Evolutionary conservation across 495 filamentous ascomycete genomes (phyloP).

Genomic region (Lasiosphaeris hirsuta): DNA sequence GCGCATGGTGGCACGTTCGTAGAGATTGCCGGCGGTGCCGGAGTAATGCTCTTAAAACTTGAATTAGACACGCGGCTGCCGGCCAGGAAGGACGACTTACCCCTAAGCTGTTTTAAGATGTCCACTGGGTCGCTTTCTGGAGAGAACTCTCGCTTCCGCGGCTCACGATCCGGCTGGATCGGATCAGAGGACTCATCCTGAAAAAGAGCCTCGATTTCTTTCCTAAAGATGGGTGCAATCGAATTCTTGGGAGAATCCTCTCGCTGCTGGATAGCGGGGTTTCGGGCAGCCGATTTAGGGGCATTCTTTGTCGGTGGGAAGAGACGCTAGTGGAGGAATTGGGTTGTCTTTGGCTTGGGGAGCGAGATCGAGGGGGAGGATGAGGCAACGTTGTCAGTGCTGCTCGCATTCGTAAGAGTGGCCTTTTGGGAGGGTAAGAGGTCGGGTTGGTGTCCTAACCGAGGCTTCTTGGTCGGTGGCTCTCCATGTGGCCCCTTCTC

Average conservation of each 20-base stretch:
- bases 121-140: slow-evolving; percentile 13
- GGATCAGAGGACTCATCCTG: background rate
- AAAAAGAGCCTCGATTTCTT: slow-evolving; percentile 13
- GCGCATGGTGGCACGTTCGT: slow-evolving; percentile 11
- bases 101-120: slow-evolving; percentile 19
- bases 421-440: slow-evolving; percentile 11
- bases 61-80: background rate
- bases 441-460: background rate
- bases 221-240: slow-evolving; percentile 14
- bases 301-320: background rate
- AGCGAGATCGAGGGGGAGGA: background rate
- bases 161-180: background rate
- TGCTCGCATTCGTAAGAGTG: slow-evolving; percentile 10
- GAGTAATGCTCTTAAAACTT: slow-evolving; percentile 19
- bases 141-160: background rate
- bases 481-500: too few species aligned
- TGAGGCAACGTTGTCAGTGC: slow-evolving; percentile 10
- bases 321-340: slow-evolving; percentile 17
- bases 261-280: background rate
- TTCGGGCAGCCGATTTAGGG: background rate
- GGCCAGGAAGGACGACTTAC: background rate
- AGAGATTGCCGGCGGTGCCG: slow-evolving; percentile 15
- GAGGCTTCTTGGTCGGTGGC: background rate
- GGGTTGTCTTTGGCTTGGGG: background rate
- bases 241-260: slow-evolving; percentile 3